Evolutionary conservation across 345 rosid genomes (phyloP).

Genomic region (Isatis tinctoria): DNA sequence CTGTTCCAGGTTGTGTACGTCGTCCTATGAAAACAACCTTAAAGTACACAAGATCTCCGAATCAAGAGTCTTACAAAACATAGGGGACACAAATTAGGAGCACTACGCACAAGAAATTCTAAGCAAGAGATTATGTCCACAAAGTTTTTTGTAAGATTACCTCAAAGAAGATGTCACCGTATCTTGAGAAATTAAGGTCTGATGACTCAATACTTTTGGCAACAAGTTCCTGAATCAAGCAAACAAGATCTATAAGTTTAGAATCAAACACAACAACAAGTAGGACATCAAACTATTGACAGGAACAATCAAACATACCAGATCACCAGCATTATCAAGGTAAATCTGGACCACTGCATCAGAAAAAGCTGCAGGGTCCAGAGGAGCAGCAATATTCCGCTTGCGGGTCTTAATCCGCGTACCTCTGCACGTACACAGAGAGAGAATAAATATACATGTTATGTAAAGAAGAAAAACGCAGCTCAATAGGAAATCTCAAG

Average conservation of each 20-base stretch:
- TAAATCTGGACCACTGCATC: slow-evolving; percentile 99
- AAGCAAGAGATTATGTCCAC: background rate
- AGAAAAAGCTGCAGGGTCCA: slow-evolving; percentile 96
- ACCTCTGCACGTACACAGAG: slow-evolving; percentile 44
- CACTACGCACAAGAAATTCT: too few species aligned
- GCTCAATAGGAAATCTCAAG: background rate
- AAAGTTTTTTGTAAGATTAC: background rate
- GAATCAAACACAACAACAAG: background rate
- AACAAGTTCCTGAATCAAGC: slow-evolving; percentile 61
- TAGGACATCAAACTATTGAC: background rate
- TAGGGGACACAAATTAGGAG: background rate
- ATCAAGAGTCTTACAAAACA: background rate
- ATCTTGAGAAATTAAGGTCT: slow-evolving; percentile 87
- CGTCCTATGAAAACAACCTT: slow-evolving; percentile 97
- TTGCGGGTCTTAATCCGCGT: slow-evolving; percentile 99
- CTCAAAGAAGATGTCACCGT: slow-evolving; percentile 59
- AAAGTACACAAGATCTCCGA: slow-evolving; percentile 37
- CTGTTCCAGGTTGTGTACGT: slow-evolving; percentile 95
- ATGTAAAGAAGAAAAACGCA: too few species aligned
- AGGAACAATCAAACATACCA: slow-evolving; percentile 44
- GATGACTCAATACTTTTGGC: slow-evolving; percentile 86
- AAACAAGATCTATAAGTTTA: background rate
- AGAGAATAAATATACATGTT: background rate
- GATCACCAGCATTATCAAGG: slow-evolving; percentile 93
- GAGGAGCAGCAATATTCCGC: slow-evolving; percentile 93